phyloP scores from a whole-genome alignment of 371 early-diverging fungal species.

The Saksenaea oblongispora region DNA sequence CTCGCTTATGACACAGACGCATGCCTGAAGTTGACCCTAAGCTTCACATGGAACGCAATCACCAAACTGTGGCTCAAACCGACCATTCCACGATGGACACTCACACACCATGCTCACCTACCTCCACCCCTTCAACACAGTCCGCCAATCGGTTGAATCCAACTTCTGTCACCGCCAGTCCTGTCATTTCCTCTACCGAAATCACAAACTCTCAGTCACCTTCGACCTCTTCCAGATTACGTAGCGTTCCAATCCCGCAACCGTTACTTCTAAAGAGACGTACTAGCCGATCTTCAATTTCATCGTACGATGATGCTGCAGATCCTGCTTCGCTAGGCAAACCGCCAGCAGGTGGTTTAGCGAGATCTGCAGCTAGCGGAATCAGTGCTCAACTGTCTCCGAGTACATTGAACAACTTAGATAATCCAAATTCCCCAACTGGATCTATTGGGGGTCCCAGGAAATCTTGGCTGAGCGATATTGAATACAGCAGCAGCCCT shows the following conservation, averaged over 20 bases:
- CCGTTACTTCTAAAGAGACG: conserved; percentile 27
- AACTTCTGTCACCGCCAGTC: background rate
- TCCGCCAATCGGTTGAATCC: conserved; percentile 1
- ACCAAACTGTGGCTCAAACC: background rate
- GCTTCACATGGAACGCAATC: background rate
- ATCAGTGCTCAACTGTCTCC: conserved; percentile 8
- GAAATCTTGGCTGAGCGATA: conserved; percentile 4
- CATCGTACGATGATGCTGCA: conserved; percentile 21
- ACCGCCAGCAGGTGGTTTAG: background rate
- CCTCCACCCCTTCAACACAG: background rate
- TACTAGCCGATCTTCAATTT: conserved; percentile 31
- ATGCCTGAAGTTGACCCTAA: conserved; percentile 1
- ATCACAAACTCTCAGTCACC: conserved; percentile 18
- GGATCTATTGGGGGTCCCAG: background rate
- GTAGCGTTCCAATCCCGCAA: conserved; percentile 35
- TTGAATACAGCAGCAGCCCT: conserved; percentile 25
- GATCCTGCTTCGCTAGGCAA: conserved; percentile 2
- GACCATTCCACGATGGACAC: background rate
- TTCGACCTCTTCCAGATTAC: conserved; percentile 17
- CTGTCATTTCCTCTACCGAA: conserved; percentile 10
- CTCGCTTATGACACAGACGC: background rate
- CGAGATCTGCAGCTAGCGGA: conserved; percentile 5
- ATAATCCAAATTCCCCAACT: background rate
- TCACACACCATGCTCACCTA: background rate
- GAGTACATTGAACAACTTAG: background rate